Conservation (phyloP, 2,329 filamentous ascomycete species). For the Ustulina deusta region DNA sequence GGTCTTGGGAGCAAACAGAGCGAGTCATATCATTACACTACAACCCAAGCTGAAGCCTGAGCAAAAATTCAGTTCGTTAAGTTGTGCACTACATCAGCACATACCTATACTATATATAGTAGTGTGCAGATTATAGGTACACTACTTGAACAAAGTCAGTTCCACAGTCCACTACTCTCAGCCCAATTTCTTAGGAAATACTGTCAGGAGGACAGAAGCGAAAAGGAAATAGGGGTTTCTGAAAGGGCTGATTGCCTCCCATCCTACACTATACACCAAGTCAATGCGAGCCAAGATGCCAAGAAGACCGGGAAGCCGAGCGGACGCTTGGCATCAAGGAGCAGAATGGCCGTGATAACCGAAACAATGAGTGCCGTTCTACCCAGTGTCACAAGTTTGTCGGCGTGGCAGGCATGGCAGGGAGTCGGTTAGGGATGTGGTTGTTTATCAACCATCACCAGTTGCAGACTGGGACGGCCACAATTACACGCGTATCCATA, state of each 20-base stretch:
- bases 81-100: no score
- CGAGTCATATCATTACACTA: not conserved
- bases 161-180: not conserved
- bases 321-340: constrained; percentile 26
- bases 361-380: constrained; percentile 11
- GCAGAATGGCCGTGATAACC: constrained; percentile 33
- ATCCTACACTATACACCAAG: not conserved
- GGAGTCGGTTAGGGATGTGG: no score
- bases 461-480: no score
- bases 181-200: not conserved
- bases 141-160: not conserved
- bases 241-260: not conserved
- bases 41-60: not conserved
- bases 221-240: constrained; percentile 18
- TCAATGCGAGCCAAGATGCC: constrained; percentile 31
- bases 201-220: not conserved
- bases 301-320: constrained; percentile 14
- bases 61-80: not conserved
- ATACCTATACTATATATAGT: not conserved
- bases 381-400: not conserved
- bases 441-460: no score
- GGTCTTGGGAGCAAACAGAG: constrained; percentile 10
- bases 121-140: not conserved
- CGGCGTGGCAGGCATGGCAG: no score
- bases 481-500: no score